Evolutionary conservation across 768 basidiomycete species (phyloP).

Genomic region (Amanita molliuscula): DNA sequence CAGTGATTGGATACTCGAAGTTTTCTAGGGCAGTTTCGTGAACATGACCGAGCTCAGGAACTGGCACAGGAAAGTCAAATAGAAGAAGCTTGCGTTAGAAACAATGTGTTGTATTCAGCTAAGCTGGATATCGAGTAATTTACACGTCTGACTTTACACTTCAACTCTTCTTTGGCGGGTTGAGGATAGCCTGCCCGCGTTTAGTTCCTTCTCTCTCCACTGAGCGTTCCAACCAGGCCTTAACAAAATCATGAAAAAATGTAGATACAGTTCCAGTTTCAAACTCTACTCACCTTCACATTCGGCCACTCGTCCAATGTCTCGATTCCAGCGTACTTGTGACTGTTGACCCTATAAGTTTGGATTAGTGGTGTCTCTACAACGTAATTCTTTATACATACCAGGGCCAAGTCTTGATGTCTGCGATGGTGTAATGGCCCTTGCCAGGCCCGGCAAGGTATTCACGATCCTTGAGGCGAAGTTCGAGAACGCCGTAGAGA

Average conservation of each 20-base stretch:
- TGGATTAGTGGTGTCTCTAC: background rate
- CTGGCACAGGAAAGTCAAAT: no score
- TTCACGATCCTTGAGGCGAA: slow-evolving; percentile 62
- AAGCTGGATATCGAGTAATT: no score
- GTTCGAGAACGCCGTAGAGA: slow-evolving; percentile 76
- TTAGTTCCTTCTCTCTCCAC: background rate
- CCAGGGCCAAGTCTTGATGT: slow-evolving; percentile 58
- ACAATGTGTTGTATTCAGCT: no score
- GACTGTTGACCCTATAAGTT: slow-evolving; percentile 12
- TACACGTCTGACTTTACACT: background rate
- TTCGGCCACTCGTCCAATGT: slow-evolving; percentile 54
- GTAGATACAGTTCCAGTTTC: background rate
- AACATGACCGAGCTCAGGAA: no score
- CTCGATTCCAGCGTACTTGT: slow-evolving; percentile 38
- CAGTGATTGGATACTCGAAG: no score
- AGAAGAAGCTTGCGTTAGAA: no score
- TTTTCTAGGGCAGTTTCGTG: no score
- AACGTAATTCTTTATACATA: background rate
- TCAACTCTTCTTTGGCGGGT: background rate
- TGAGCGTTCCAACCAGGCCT: background rate
- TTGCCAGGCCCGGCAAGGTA: slow-evolving; percentile 67
- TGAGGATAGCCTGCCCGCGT: background rate
- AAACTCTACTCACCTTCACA: slow-evolving; percentile 25
- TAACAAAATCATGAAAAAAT: background rate
- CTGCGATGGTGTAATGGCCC: slow-evolving; percentile 63